Percentiles rank a stretch among this genome's conserved stretches.
Evolutionary conservation across 768 basidiomycete genomes (phyloP).

Genomic region (Neoboletus subvelutipes): DNA sequence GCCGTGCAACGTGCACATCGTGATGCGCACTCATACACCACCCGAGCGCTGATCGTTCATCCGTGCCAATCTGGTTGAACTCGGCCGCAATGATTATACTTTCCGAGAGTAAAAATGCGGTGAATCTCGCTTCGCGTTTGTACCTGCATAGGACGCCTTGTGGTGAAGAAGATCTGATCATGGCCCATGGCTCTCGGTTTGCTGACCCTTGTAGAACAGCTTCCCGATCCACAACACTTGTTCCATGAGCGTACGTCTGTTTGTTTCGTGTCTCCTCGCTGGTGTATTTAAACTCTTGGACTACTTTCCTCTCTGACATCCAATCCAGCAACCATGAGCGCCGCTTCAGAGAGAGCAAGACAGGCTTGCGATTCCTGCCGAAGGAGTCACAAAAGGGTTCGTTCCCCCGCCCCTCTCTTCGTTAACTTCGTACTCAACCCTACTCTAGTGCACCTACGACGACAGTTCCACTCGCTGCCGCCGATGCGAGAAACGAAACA

Average conservation of each 20-base stretch:
- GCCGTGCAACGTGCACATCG: slow-evolving; percentile 21
- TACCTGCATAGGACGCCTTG: slow-evolving; percentile 2
- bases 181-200: background rate
- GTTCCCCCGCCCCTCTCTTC: background rate
- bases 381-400: slow-evolving; percentile 27
- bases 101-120: slow-evolving; percentile 1
- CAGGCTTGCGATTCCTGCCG: slow-evolving; percentile 28
- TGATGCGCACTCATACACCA: slow-evolving; percentile 8
- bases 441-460: slow-evolving; percentile 20
- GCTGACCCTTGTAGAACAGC: slow-evolving; percentile 11
- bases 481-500: slow-evolving; percentile 17
- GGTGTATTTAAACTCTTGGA: slow-evolving; percentile 22
- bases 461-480: slow-evolving; percentile 10
- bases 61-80: slow-evolving; percentile 3
- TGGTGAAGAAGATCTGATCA: slow-evolving; percentile 21
- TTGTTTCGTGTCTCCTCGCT: slow-evolving; percentile 7
- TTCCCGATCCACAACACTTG: slow-evolving; percentile 8
- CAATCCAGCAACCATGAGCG: slow-evolving; percentile 20
- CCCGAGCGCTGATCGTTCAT: slow-evolving; percentile 3
- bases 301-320: background rate
- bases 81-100: slow-evolving; percentile 1
- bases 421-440: background rate
- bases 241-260: slow-evolving; percentile 9
- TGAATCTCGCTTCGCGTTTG: background rate
- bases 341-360: slow-evolving; percentile 22